Conservation (phyloP, 2,329 filamentous ascomycete genomes). For the Lomentospora prolificans region DNA sequence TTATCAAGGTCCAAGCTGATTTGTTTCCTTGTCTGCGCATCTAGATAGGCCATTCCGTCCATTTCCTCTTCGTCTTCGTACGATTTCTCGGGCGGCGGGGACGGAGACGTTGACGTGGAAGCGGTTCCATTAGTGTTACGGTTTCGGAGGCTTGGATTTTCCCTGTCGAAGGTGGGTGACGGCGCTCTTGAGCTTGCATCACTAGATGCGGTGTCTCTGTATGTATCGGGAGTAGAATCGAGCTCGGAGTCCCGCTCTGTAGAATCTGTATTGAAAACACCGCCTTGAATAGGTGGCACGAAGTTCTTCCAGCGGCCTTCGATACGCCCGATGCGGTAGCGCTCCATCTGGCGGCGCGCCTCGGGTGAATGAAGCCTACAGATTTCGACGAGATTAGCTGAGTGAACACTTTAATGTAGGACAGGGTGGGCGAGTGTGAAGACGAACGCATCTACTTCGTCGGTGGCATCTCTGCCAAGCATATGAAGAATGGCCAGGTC, state of each 20-base stretch:
- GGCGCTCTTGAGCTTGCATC: slow-evolving; percentile 42
- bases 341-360: slow-evolving; percentile 65
- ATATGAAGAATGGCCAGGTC: slow-evolving; percentile 87
- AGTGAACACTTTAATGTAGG: too few relatives aligned
- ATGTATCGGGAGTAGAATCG: slow-evolving; percentile 11
- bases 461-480: slow-evolving; percentile 87
- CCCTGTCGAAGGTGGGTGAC: slow-evolving; percentile 39
- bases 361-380: slow-evolving; percentile 71
- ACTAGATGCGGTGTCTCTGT: slow-evolving; percentile 26
- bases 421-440: too few relatives aligned
- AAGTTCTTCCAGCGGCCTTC: slow-evolving; percentile 83
- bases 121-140: background rate
- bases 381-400: slow-evolving; percentile 11
- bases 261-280: slow-evolving; percentile 47
- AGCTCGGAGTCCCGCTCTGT: slow-evolving; percentile 25
- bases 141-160: slow-evolving; percentile 7
- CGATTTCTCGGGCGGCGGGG: slow-evolving; percentile 16
- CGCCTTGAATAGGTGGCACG: slow-evolving; percentile 82
- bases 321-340: slow-evolving; percentile 74
- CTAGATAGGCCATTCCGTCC: slow-evolving; percentile 55
- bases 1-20: slow-evolving; percentile 64
- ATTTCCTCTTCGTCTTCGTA: slow-evolving; percentile 29
- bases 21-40: slow-evolving; percentile 63
- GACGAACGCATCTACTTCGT: slow-evolving; percentile 84
- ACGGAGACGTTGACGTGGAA: slow-evolving; percentile 17